A percentile compares a stretch with the other conserved stretches of the same genome.
phyloP scores from a whole-genome alignment of 2,329 filamentous ascomycete genomes.

The Ascochyta clinopodiicola region DNA sequence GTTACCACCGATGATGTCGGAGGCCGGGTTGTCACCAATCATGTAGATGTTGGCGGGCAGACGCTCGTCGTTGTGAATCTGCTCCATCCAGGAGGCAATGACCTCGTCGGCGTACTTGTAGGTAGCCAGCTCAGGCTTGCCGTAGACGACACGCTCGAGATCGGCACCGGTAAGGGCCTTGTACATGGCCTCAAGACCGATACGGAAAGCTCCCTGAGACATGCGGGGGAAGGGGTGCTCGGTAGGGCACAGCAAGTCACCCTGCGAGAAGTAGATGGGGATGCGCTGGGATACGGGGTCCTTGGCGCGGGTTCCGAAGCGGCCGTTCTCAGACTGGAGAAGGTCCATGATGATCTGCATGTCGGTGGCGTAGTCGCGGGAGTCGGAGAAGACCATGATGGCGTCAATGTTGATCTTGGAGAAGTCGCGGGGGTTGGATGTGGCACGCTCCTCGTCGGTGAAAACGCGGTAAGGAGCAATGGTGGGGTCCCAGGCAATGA shows the following conservation, averaged over 20 bases:
- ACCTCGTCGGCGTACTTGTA: constrained; percentile 81
- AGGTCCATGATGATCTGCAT: constrained; percentile 80
- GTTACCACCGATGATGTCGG: constrained; percentile 78
- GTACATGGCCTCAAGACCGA: constrained; percentile 76
- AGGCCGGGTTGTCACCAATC: constrained; percentile 77
- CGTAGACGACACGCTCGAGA: constrained; percentile 77
- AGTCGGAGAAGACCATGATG: constrained; percentile 77
- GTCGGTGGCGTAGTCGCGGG: constrained; percentile 75
- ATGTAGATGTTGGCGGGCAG: constrained; percentile 76
- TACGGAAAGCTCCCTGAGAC: constrained; percentile 78
- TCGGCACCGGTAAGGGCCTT: constrained; percentile 72
- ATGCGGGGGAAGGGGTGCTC: constrained; percentile 69
- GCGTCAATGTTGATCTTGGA: constrained; percentile 74
- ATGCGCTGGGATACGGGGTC: constrained; percentile 71
- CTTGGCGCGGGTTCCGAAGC: constrained; percentile 68
- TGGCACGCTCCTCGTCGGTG: constrained; percentile 70
- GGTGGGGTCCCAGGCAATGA: constrained; percentile 71
- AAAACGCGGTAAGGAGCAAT: constrained; percentile 74
- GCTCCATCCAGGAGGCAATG: constrained; percentile 75
- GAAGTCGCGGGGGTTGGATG: constrained; percentile 74
- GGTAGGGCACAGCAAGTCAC: constrained; percentile 67
- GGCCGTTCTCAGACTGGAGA: constrained; percentile 71
- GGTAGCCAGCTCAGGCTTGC: constrained; percentile 76
- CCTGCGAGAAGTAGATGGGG: constrained; percentile 76
- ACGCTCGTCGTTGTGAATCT: constrained; percentile 74